Evolutionary conservation across 305 asterid species (phyloP), one percentile per base, ranked within the genome.

Genomic region (Fraxinus floribunda): DNA sequence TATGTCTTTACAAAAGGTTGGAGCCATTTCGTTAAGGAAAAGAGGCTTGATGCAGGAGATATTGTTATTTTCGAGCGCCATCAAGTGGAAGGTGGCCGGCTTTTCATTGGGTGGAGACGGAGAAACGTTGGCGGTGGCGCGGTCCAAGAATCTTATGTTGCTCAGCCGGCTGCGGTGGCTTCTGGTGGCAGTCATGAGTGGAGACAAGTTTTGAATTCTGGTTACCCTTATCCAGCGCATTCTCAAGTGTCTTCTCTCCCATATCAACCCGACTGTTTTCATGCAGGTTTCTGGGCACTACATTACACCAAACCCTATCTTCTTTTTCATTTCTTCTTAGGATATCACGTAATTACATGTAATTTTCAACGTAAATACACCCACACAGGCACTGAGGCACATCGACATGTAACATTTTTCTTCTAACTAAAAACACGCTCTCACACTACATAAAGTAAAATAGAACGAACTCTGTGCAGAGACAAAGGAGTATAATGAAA

Each of bases 21-120:
- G 94, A 91, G 94, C 88, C 86, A 90, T 1, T 91, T 89, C 80
- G 92, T 91, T 7, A 91, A 91, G 86, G 94, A 91, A 46, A 91
- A 91, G n/a, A 79, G 82, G 32, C 90, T 91, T 41, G 87, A 89
- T 82, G 90, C 94, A 76, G 94, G 94, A 0, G 94, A 91, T 72
- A 55, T 84, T 1, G 93, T 91, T 1, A 44, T 83, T 62, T 91
- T 91, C 36, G 44, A 85, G 0, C 89, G 92, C 77, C 88, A 87
- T 88, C 86, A 83, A 66, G 29, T 68, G 62, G 88, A 88, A 38
- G 22, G 77, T 16, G 87, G 77, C 34, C 83, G 90, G 41, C 52
- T 89, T 55, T 91, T 89, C 85, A 91, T 91, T 11, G 94, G 90
- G 0, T 91, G 91, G 91, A 78, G 94, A 76, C 83, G 90, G 79